Conservation (phyloP, 116 monocot species). For the Posidonia oceanica region DNA sequence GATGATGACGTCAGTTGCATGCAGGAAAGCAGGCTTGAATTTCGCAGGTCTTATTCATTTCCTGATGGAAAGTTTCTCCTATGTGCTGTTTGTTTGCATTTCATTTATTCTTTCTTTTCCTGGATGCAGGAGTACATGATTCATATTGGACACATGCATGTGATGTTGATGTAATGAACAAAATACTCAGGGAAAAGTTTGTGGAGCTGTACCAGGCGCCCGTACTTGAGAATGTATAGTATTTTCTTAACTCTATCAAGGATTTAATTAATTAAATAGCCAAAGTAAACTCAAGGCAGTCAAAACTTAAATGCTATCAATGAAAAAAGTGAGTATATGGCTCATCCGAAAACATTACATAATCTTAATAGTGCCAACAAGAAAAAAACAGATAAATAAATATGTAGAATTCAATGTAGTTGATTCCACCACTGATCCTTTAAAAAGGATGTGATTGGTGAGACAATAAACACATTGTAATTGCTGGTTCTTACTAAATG, state of each 20-base stretch:
- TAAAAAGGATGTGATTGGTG: too few species aligned
- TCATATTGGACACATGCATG: slow-evolving; percentile 99
- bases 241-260: slow-evolving; percentile 1
- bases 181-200: slow-evolving; percentile 92
- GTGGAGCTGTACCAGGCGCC: slow-evolving; percentile 95
- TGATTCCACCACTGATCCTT: too few species aligned
- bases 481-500: too few species aligned
- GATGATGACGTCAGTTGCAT: slow-evolving; percentile 97
- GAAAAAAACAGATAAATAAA: too few species aligned
- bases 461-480: too few species aligned
- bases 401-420: too few species aligned
- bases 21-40: slow-evolving; percentile 61
- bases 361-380: too few species aligned
- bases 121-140: slow-evolving; percentile 96
- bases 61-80: not conserved
- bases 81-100: not conserved
- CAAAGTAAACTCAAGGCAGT: too few species aligned
- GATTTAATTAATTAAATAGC: too few species aligned
- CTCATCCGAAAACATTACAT: too few species aligned
- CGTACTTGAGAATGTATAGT: slow-evolving; percentile 80
- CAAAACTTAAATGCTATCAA: too few species aligned
- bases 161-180: slow-evolving; percentile 93
- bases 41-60: slow-evolving; percentile 65
- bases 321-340: too few species aligned
- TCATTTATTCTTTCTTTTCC: not conserved